Evolutionary conservation across 768 basidiomycete genomes (phyloP), one percentile per base, ranked within the genome.

Genomic region (Boletus reticulatus): DNA sequence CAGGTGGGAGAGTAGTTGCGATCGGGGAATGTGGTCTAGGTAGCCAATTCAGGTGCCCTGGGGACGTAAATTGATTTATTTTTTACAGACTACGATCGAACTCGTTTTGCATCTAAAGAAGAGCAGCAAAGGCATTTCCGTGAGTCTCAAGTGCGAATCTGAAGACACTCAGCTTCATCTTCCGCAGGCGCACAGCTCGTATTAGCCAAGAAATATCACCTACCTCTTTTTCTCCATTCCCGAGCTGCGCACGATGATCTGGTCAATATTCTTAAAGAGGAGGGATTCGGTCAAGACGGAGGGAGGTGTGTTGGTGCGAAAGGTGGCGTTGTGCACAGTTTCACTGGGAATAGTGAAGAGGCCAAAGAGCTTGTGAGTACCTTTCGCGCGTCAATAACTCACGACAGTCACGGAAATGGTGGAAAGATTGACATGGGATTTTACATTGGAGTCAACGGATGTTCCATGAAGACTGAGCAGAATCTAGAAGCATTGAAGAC

Each of bases 21-120:
- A 72, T 92, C 16, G 91, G 91, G 20, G 91, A 93, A 70, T 89
- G 89, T 60, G 91, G 91, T 20, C 71, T 92, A 48, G 89, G 88
- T 88, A 58, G 41, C 34, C 52, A 41, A 48, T 36, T n/a, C 12
- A 17, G 20, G 44, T 55, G 16, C 39, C 45, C 9, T 16, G 3
- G 43, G 20, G 17, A 24, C 5, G 14, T 42, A 49, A 16, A 17
- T 42, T 50, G 14, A 57, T 14, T 39, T 29, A 41, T 22, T 17
- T 44, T 6, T 20, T 54, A 20, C 57, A 89, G 89, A 93, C 66
- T 92, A 92, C 60, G 91, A 92, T 63, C 77, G 91, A 20, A 79
- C 84, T 0, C 84, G 84, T 62, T 85, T 85, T 64, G 82, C 89
- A 7, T 59, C 80, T 3, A 72, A 74, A 20, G 83, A 83, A 16